These are phyloP conservation scores for Aspergillus fischeri DNA, from an alignment of 2,329 filamentous ascomycete species.

Conservation along the genomic window DNA sequence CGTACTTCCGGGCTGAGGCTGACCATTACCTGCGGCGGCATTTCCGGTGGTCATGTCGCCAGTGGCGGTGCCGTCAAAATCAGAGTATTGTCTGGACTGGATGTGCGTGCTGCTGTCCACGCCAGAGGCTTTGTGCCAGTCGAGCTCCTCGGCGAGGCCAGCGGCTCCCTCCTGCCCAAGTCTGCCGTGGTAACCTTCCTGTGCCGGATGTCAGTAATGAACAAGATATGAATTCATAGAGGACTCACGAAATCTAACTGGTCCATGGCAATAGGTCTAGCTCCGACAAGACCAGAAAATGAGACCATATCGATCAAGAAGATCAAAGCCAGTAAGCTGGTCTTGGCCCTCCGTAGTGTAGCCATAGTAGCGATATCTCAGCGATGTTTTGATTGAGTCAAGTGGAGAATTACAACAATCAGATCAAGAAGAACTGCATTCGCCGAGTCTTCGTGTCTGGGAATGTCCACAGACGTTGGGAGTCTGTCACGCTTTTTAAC, in stretches of 20 bases:
- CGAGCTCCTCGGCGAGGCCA: no score
- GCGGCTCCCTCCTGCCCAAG: no score
- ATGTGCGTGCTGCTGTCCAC: no score
- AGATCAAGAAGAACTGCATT: background rate
- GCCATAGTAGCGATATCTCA: background rate
- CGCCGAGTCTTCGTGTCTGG: background rate
- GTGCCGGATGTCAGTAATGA: background rate
- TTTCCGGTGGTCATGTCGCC: no score
- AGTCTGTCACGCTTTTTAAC: background rate
- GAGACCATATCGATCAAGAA: background rate
- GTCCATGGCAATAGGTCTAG: background rate
- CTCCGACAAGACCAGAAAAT: background rate
- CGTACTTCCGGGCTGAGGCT: no score
- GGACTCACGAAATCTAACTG: background rate
- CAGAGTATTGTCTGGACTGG: no score
- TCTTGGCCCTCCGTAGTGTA: background rate
- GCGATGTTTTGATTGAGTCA: background rate
- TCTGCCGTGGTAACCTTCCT: background rate
- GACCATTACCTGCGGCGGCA: no score
- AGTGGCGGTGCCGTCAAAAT: no score
- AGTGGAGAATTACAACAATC: background rate
- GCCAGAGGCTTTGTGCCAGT: no score
- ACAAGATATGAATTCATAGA: background rate
- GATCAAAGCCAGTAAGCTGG: background rate
- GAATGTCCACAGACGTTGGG: background rate